Base-by-base conservation (phyloP, 1,284 basidiomycete species). In the Prillingera fragicola region DNA sequence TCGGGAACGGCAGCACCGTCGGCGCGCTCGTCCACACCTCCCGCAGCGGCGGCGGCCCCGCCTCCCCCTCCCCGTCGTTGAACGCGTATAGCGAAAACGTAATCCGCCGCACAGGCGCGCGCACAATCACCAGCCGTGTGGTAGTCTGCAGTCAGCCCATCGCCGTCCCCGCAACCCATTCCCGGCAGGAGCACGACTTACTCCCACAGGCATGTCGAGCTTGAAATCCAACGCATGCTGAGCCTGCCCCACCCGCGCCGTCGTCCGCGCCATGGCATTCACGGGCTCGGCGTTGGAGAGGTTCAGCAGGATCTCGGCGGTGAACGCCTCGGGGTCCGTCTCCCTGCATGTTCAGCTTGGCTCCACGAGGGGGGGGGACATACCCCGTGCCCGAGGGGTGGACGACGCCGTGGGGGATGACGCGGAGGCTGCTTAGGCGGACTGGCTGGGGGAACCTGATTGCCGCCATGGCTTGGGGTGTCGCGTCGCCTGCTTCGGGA, bases 231-330 rank as follows among this genome's bases (percentile, higher is more conserved):
- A 22, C 10, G 41, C 33, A 8, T 51, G 49, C 17, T 35, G 23
- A 1, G 41, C 37, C 5, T 29, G 38, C 8, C n/a, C 18, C 2
- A 47, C 41, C 1, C 9, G 9, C 5, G 22, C 26, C 1, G 21
- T 25, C 10, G 49, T 47, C 8, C 38, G 35, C 9, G 31, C 49
- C 1, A 47, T 29, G 4, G 49, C 49, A 39, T 51, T 51, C 8
- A 46, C 31, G 8, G 49, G 41, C 1, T 46, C 45, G 1, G 19
- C 17, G 17, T 41, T 41, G 5, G 41, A 14, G 17, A 47, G 31
- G 38, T 51, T 47, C 9, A 51, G 41, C 17, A 41, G 29, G 4
- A 51, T 10, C 26, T 51, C 49, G 28, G 41, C 45, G 2, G 32
- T 34, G 32, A 51, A 51, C 9, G 34, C n/a, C 5, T 23, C 22